phyloP scores from a whole-genome alignment of 2,329 filamentous ascomycete species.

The Xylaria sp. region DNA sequence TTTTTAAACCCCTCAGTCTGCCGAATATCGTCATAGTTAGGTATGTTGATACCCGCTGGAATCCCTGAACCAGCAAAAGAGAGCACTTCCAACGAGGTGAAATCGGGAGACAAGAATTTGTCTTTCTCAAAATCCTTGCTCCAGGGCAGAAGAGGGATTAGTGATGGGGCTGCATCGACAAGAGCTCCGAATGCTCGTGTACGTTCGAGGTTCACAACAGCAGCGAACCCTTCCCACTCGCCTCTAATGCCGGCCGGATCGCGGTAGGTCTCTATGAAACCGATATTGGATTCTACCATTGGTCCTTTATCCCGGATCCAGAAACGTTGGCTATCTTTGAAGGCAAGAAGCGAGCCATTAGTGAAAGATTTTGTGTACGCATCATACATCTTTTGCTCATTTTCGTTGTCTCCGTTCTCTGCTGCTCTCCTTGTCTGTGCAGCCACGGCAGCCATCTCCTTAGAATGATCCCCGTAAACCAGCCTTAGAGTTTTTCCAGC shows the following conservation, averaged over 20 bases:
- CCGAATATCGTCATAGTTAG: conserved; percentile 61
- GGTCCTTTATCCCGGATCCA: conserved; percentile 89
- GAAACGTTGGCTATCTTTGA: conserved; percentile 81
- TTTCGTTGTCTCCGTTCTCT: conserved; percentile 77
- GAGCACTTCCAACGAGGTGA: conserved; percentile 92
- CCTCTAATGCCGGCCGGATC: conserved; percentile 84
- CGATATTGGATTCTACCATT: conserved; percentile 81
- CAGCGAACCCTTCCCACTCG: conserved; percentile 88
- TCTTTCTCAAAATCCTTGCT: conserved; percentile 91
- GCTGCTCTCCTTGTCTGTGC: conserved; percentile 75
- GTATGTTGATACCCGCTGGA: conserved; percentile 74
- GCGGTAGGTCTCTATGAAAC: conserved; percentile 87
- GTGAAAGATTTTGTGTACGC: conserved; percentile 81
- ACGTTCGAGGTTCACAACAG: conserved; percentile 87
- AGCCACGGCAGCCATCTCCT: conserved; percentile 76
- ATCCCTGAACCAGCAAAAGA: conserved; percentile 79
- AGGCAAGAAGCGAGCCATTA: conserved; percentile 78
- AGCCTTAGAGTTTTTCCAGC: conserved; percentile 76
- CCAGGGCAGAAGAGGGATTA: conserved; percentile 94
- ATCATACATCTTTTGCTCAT: conserved; percentile 65
- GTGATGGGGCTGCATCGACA: conserved; percentile 80
- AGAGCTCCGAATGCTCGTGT: conserved; percentile 88
- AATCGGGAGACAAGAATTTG: conserved; percentile 93
- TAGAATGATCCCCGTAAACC: conserved; percentile 78
- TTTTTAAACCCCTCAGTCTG: conserved; percentile 92